Base-by-base conservation (phyloP, 306 rosid genomes). In the Sindora glabra region DNA sequence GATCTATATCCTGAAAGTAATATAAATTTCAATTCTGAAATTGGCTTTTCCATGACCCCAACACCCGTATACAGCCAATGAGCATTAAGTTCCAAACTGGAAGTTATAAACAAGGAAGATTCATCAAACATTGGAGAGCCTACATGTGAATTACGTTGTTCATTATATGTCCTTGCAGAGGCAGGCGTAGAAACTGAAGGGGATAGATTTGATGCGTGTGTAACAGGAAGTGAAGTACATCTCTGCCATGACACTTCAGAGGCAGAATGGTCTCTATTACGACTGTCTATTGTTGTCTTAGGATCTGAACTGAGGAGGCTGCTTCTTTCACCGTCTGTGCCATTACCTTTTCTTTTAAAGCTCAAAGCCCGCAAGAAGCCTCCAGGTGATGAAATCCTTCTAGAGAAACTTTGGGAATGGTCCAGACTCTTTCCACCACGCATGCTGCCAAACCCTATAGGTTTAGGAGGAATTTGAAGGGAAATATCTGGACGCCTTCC, bases 391-490 rank as follows among this genome's bases (percentile, higher is more conserved):
- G 83, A 67, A 49, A 64, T 70, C 30, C 79, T 74, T 65, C 76
- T 86, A 4, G 72, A 39, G 54, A 94, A 92, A 42, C 95, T 82
- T 70, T 74, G 95, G 68, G 96, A 79, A 60, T 81, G 89, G 42
- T 79, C 85, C 67, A 81, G 71, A 72, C 71, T 77, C 84, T 68
- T 86, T 59, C 79, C 88, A 40, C 83, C 75, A 3, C 65, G 59
- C 46, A 82, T 75, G 58, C 66, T 77, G 38, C 89, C 83, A 24
- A 85, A 79, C 15, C 85, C 95, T 23, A 24, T 14, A 30, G 85
- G 84, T 70, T 86, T 86, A 10, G 89, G 94, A 29, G 98, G 98
- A 73, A 88, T 89, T 86, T 88, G 95, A 81, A 88, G 96, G 27
- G 94, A 86, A 62, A 92, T 88, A 53, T 88, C 95, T 0, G 98